Evolutionary conservation across 495 filamentous ascomycete species (phyloP), one percentile per base, ranked within the genome.

Genomic region (Alectoria sarmentosa): DNA sequence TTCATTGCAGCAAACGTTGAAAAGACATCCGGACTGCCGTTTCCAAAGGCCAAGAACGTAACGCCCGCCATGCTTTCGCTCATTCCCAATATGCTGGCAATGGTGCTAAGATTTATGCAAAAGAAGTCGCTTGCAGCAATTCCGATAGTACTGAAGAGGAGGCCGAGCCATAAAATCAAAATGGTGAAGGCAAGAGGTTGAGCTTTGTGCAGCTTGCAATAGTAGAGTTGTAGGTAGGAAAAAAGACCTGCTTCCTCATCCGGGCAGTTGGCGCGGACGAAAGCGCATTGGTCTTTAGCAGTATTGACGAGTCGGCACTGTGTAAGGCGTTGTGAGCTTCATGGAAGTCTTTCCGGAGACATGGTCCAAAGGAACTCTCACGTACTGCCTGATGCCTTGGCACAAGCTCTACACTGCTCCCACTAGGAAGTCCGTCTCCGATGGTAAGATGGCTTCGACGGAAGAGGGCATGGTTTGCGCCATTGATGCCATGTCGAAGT

Each of bases 21-120:
- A 75, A 99, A 99, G 23, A 99, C 92, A 75, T 99, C 95, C 0
- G 95, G 95, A 67, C 92, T 97, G n/a, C 95, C 95, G 77, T 99
- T 99, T 61, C 95, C 95, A 75, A 99, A 94, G 6, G 95, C 95
- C 59, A 98, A 79, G 69, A 99, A 96, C 1, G 95, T 99, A 23
- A 98, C 95, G 32, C 95, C 95, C 0, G 95, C 91, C 78, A 98
- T 84, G 72, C 90, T 96, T 76, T 99, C 93, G 72, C 91, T 96
- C 82, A 99, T 84, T 19, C 93, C 92, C 10, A 98, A 79, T 49
- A 95, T 84, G 65, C 79, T 87, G 26, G 95, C 85, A 65, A 98
- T 89, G 23, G 95, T 96, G 74, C 90, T 93, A 39, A 99, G 82
- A 72, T 99, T 96, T 73, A 97, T 86, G 76, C 93, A 97, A 74